Evolutionary conservation across 768 basidiomycete species (phyloP), one percentile per base, ranked within the genome.

Genomic region (Serendipita indica): DNA sequence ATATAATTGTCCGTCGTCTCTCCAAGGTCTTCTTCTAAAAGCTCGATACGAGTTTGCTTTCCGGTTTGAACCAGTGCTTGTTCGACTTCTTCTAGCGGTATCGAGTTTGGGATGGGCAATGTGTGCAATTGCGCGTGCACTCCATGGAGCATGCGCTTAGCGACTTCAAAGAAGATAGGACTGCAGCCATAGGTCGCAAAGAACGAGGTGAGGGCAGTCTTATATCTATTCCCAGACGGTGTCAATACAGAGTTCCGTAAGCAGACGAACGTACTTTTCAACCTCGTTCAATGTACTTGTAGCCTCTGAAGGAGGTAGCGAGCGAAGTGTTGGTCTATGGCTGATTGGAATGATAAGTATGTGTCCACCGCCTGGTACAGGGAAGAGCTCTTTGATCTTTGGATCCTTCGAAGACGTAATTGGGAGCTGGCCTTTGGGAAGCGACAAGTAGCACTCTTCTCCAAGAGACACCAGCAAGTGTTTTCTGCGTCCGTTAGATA

Each of bases 381-480:
- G 67, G 63, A 63, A 70, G 63, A 63, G 12, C 58, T 60, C 66
- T 12, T 70, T 60, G 5, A 66, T 64, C n/a, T 68, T 65, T 37
- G 63, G 69, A 64, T 74, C 52, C 14, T 60, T 52, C 27, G 79
- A 76, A 43, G 83, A 82, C 3, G 91, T 93, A 16, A 89, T 87
- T 41, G 89, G 78, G 39, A 98, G 83, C 69, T 94, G 91, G 2
- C 96, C 96, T 68, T 96, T 98, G 0, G 96, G 88, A n/a, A 98
- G 72, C 0, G 96, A 93, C 52, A 97, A 72, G 72, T 99, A 99
- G 66, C 89, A 90, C 70, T 99, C 96, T 3, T 76, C 69, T 13
- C 93, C 96, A 66, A 99, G 96, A 0, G 89, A 83, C 32, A 92
- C 88, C 62, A 99, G 93, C 62, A 98, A 80, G 66, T 98, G 89